phyloP scores from a whole-genome alignment of 169 alveolate genomes.

The Cryptosporidium canis region DNA sequence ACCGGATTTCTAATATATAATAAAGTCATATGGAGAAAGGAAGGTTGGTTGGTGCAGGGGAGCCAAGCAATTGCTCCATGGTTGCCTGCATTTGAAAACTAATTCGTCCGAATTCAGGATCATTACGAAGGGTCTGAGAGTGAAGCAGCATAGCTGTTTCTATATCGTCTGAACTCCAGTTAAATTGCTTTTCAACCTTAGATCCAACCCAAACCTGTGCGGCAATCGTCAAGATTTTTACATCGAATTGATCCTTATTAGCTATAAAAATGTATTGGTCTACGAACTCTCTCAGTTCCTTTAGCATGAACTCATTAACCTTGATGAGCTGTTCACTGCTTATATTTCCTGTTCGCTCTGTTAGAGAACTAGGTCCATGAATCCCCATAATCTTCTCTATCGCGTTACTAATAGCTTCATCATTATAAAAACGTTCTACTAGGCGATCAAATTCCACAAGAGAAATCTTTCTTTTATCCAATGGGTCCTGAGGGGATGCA shows the following conservation, averaged over 20 bases:
- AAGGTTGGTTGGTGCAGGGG: constrained; percentile 61
- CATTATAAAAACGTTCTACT: constrained; percentile 79
- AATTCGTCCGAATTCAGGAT: constrained; percentile 76
- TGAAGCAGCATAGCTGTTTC: constrained; percentile 81
- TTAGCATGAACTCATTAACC: constrained; percentile 84
- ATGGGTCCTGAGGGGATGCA: constrained; percentile 78
- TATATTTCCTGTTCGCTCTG: constrained; percentile 75
- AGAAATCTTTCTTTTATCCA: constrained; percentile 78
- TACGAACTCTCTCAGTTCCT: constrained; percentile 80
- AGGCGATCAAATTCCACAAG: constrained; percentile 79
- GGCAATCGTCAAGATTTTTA: constrained; percentile 80
- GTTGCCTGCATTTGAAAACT: constrained; percentile 76
- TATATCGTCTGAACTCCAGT: constrained; percentile 82
- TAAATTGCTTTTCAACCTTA: constrained; percentile 83
- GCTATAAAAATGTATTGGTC: constrained; percentile 78
- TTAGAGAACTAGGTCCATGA: constrained; percentile 62
- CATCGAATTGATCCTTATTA: constrained; percentile 75
- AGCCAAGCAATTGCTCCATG: constrained; percentile 69
- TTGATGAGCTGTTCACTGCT: constrained; percentile 76
- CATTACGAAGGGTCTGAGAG: constrained; percentile 74
- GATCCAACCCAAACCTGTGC: constrained; percentile 87
- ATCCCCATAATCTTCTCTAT: constrained; percentile 70
- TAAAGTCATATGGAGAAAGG: constrained; percentile 55
- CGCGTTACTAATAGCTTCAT: constrained; percentile 59
- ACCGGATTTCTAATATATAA: constrained; percentile 37